Percentiles rank a stretch among this genome's conserved stretches.
These are phyloP conservation scores for Arabidopsis lyrata DNA, from an alignment of 441 rosid genomes.

Conservation along the genomic window DNA sequence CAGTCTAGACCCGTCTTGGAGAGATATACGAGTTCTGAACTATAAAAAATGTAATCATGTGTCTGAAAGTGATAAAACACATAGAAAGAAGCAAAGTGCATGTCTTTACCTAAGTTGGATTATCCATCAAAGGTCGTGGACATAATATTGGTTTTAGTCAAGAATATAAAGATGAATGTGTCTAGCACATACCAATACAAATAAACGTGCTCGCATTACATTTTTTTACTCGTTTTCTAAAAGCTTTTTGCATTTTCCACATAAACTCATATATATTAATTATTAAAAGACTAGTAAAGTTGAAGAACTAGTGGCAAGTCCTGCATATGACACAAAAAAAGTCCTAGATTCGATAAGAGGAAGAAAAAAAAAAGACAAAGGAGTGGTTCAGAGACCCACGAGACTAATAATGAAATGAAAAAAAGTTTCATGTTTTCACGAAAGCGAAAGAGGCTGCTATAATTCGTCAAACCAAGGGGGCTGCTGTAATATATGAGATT, in stretches of 20 bases:
- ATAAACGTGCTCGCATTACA: not conserved
- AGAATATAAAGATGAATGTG: constrained; percentile 6
- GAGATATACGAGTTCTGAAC: too few species aligned
- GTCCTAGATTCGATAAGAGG: not conserved
- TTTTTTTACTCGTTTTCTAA: not conserved
- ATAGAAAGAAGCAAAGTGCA: not conserved
- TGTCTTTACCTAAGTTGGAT: not conserved
- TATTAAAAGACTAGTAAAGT: not conserved
- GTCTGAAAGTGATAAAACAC: not conserved
- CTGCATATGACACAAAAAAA: not conserved
- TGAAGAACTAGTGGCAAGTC: not conserved
- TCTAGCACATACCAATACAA: constrained; percentile 14
- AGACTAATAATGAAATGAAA: not conserved
- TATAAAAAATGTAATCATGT: too few species aligned
- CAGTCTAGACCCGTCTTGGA: too few species aligned
- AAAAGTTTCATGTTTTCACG: too few species aligned
- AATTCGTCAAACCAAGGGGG: not conserved
- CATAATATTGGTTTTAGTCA: constrained; percentile 12
- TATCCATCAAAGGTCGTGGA: not conserved
- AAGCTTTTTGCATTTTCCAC: not conserved
- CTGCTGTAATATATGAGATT: not conserved
- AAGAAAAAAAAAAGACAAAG: not conserved
- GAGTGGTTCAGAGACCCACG: not conserved
- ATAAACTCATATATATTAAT: not conserved
- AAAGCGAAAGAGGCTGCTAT: too few species aligned